A percentile compares a stretch with the other conserved stretches of the same genome.
Evolutionary conservation across 169 alveolate species (phyloP).

Genomic region (Theileria parva): DNA sequence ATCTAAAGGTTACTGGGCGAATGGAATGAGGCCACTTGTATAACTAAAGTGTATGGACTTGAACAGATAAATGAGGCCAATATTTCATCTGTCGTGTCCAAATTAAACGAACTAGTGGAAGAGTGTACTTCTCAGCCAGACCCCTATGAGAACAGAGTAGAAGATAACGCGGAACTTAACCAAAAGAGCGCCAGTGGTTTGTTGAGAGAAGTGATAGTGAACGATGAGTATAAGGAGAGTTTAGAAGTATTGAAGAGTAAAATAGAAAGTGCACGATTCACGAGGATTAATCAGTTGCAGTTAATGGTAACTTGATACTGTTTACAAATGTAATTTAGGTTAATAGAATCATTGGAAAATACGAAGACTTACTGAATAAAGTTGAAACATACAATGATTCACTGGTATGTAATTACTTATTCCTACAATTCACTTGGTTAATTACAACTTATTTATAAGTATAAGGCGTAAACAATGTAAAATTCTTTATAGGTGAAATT

Average conservation of each 20-base stretch:
- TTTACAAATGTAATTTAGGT: conserved; percentile 21
- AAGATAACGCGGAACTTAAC: not conserved
- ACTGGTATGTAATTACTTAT: conserved; percentile 17
- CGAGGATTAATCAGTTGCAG: conserved; percentile 52
- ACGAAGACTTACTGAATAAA: conserved; percentile 32
- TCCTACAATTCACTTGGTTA: not conserved
- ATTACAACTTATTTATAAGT: not conserved
- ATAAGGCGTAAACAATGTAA: not conserved
- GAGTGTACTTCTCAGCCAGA: not conserved
- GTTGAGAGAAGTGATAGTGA: conserved; percentile 8
- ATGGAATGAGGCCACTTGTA: conserved; percentile 47
- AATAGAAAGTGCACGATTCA: conserved; percentile 6
- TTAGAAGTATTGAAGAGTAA: not conserved
- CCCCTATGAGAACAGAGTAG: not conserved
- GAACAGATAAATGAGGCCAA: conserved; percentile 20
- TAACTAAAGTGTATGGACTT: conserved; percentile 18
- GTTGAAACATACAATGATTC: conserved; percentile 35
- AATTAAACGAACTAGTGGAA: conserved; percentile 33
- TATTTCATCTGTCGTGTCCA: conserved; percentile 37
- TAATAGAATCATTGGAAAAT: conserved; percentile 32
- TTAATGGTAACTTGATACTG: conserved; percentile 11
- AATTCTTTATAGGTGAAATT: not conserved
- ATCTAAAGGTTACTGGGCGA: conserved; percentile 35
- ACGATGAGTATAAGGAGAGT: not conserved
- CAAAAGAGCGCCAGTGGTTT: not conserved